phyloP scores from a whole-genome alignment of 1,284 basidiomycete genomes.

The Cystobasidium slooffiae region DNA sequence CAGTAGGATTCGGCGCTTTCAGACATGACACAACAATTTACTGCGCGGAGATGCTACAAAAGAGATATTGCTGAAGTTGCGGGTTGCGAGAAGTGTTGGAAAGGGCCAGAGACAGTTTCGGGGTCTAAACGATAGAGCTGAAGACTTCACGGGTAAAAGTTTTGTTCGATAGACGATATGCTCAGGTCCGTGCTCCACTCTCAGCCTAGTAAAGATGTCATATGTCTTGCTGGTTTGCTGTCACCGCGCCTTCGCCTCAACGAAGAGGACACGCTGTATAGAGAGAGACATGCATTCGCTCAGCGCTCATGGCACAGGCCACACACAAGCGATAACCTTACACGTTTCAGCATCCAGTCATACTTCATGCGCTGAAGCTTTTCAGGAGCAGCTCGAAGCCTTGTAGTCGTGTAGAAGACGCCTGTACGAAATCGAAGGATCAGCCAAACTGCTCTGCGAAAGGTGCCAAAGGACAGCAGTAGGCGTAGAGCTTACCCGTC shows the following conservation, averaged over 20 bases:
- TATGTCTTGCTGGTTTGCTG: no score
- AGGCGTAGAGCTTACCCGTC: slow-evolving; percentile 17
- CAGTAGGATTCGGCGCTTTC: no score
- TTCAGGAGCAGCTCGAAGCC: slow-evolving; percentile 44
- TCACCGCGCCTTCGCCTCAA: slow-evolving; percentile 37
- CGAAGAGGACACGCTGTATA: slow-evolving; percentile 38
- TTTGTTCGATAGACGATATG: no score
- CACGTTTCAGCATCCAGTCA: slow-evolving; percentile 39
- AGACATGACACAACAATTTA: no score
- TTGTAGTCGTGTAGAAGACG: slow-evolving; percentile 48
- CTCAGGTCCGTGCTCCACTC: no score
- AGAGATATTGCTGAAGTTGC: no score
- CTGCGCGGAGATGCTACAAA: no score
- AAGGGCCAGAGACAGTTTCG: no score
- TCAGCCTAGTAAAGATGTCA: no score
- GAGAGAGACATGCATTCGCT: not conserved
- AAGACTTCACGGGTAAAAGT: no score
- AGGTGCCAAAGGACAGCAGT: not conserved
- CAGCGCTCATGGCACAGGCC: not conserved
- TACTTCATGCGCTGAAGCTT: slow-evolving; percentile 48
- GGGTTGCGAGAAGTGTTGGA: no score
- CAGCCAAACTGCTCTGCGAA: not conserved
- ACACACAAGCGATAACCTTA: not conserved
- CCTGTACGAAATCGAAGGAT: slow-evolving; percentile 20
- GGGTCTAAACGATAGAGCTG: no score